A percentile compares a stretch with the other conserved stretches of the same genome.
These are phyloP conservation scores for Nevesoporus exiguus DNA, from an alignment of 768 basidiomycete species.

Conservation along the genomic window DNA sequence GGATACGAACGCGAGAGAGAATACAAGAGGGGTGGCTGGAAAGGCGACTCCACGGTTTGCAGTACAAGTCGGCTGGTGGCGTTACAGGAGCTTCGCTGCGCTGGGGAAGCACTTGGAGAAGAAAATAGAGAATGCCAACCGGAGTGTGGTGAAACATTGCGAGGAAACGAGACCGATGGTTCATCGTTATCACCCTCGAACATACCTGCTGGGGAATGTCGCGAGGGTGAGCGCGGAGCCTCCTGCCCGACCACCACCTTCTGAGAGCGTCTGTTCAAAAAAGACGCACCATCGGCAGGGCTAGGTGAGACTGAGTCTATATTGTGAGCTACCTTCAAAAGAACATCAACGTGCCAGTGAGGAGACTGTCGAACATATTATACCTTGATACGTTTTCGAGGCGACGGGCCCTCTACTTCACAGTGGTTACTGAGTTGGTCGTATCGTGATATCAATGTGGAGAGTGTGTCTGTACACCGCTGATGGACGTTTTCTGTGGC, in stretches of 20 bases:
- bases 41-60: not conserved
- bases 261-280: not conserved
- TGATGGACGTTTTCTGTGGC: not conserved
- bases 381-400: slow-evolving; percentile 39
- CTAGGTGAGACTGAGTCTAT: not conserved
- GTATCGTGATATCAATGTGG: not conserved
- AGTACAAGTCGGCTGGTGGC: not conserved
- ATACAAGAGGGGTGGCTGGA: not conserved
- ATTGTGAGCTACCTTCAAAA: slow-evolving; percentile 20
- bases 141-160: slow-evolving; percentile 1
- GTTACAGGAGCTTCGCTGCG: not conserved
- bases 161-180: not conserved
- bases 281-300: not conserved
- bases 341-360: slow-evolving; percentile 10
- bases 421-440: slow-evolving; percentile 5
- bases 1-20: slow-evolving; percentile 14
- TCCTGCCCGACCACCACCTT: not conserved
- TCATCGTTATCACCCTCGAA: not conserved
- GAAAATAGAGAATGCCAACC: slow-evolving; percentile 22
- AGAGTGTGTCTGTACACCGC: not conserved
- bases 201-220: not conserved
- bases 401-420: slow-evolving; percentile 24
- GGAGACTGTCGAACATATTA: not conserved
- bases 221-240: not conserved
- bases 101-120: slow-evolving; percentile 8